Conservation (phyloP, 2,329 filamentous ascomycete species). For the Colletotrichum sp. region DNA sequence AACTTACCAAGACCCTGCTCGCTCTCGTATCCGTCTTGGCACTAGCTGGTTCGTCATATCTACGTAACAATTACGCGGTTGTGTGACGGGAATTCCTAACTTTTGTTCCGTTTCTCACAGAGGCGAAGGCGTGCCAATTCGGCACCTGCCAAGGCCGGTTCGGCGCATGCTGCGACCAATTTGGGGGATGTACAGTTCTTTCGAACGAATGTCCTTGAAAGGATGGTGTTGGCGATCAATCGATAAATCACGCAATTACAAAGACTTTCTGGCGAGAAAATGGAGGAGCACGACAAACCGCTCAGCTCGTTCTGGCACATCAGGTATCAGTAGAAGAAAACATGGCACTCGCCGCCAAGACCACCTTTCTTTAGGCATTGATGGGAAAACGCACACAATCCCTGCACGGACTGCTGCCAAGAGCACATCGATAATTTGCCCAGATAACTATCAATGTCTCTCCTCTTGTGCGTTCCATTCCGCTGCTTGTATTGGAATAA, state of each 20-base stretch:
- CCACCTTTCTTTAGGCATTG: neutral
- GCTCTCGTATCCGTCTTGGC: neutral
- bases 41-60: neutral
- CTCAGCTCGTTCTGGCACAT: neutral
- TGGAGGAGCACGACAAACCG: rapidly evolving
- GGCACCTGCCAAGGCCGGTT: neutral
- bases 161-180: neutral
- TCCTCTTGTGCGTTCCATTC: neutral
- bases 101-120: neutral
- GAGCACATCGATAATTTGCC: neutral
- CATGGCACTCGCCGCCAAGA: neutral
- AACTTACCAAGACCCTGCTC: neutral
- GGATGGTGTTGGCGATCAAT: neutral
- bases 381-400: neutral
- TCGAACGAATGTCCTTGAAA: neutral
- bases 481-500: neutral
- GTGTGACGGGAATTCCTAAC: neutral
- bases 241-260: neutral
- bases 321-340: neutral
- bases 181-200: neutral
- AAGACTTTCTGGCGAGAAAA: neutral
- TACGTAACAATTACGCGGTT: neutral
- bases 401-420: neutral
- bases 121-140: neutral
- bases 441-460: neutral